phyloP scores from a whole-genome alignment of 1,284 basidiomycete species.

The Moesziomyces globuligerus region DNA sequence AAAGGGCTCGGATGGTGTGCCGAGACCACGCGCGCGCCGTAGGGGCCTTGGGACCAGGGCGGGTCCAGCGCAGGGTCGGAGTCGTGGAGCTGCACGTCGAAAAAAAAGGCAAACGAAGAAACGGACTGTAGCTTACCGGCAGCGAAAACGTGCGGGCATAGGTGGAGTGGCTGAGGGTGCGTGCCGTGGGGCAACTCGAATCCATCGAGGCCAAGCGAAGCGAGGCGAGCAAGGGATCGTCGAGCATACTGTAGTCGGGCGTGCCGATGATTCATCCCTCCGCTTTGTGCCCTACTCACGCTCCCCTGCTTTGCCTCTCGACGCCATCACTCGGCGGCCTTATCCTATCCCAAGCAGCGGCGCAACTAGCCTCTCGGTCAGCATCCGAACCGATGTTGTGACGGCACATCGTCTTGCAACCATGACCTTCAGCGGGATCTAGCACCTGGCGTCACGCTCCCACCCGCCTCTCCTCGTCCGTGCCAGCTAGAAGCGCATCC shows the following conservation, averaged over 20 bases:
- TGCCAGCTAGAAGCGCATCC: background rate
- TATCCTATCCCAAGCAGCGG: background rate
- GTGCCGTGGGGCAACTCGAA: background rate
- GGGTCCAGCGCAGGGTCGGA: conserved; percentile 16
- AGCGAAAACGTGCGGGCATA: background rate
- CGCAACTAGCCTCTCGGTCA: background rate
- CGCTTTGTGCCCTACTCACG: background rate
- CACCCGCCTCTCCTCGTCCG: no score
- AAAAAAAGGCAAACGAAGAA: background rate
- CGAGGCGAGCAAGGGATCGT: background rate
- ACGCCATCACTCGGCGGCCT: conserved; percentile 3
- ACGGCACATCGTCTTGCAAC: no score
- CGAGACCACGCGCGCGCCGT: no score
- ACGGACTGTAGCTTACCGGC: background rate
- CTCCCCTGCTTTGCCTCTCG: background rate
- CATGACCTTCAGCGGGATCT: background rate
- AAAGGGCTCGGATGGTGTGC: no score
- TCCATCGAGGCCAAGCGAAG: background rate
- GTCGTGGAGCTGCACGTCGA: background rate
- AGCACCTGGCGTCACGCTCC: background rate
- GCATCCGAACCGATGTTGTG: background rate
- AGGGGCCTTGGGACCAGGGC: no score
- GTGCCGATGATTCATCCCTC: conserved; percentile 1
- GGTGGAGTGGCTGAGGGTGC: background rate
- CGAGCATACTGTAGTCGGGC: background rate